Percentiles rank a stretch among this genome's conserved stretches.
Evolutionary conservation across 257 asterid species (phyloP).

Genomic region (Galeopsis tetrahit): DNA sequence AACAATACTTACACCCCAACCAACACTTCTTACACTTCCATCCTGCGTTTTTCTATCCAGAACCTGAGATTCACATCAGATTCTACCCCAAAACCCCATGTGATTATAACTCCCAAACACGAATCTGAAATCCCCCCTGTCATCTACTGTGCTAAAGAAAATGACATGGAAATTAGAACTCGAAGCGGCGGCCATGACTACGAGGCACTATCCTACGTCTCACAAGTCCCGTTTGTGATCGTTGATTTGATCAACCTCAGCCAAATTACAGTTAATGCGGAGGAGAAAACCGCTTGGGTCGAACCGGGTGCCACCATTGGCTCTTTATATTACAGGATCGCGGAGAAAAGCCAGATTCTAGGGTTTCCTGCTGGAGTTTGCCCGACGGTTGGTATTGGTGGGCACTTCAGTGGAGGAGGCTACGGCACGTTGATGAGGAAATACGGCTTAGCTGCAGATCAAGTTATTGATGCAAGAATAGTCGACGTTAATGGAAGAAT

Average conservation of each 20-base stretch:
- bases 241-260: constrained; percentile 31
- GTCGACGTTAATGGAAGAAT: too few species aligned
- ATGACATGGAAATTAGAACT: constrained; percentile 23
- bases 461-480: too few species aligned
- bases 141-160: constrained; percentile 25
- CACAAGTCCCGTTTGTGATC: constrained; percentile 29
- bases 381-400: constrained; percentile 33
- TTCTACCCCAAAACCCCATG: constrained; percentile 3
- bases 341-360: neutral
- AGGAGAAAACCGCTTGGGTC: constrained; percentile 31
- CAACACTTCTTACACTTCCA: constrained; percentile 26
- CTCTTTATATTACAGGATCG: constrained; percentile 5
- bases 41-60: neutral
- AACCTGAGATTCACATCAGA: neutral
- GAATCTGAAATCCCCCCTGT: constrained; percentile 33
- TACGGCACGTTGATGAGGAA: neutral
- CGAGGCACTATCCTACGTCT: constrained; percentile 29
- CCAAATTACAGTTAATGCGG: neutral
- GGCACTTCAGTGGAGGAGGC: constrained; percentile 36
- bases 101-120: constrained; percentile 22
- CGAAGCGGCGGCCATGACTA: constrained; percentile 36
- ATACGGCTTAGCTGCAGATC: too few species aligned
- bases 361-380: constrained; percentile 27
- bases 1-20: constrained; percentile 4
- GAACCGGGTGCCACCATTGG: constrained; percentile 31